phyloP scores from a whole-genome alignment of 176 grass and related monocot species.

The Secale cereale region DNA sequence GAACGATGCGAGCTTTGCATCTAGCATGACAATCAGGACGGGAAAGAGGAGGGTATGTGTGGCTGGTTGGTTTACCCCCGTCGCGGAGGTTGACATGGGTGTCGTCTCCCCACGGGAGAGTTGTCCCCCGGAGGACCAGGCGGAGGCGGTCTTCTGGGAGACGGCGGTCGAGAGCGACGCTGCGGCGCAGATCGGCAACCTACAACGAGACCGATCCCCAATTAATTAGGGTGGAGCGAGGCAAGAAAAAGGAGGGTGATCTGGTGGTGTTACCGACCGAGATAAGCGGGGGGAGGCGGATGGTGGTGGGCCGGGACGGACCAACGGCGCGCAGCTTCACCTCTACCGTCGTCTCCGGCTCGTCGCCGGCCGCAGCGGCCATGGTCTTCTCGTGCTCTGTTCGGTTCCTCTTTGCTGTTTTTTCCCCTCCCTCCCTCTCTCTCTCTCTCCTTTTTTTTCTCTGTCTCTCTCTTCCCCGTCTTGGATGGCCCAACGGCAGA shows the following conservation, averaged over 20 bases:
- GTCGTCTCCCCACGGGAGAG: constrained; percentile 50
- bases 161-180: constrained; percentile 45
- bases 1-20: neutral
- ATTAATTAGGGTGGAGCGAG: neutral
- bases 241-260: neutral
- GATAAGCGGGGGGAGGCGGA: constrained; percentile 47
- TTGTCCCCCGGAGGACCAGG: constrained; percentile 60
- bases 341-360: constrained; percentile 44
- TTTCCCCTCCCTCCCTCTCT: neutral
- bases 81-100: constrained; percentile 32
- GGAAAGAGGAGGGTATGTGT: neutral
- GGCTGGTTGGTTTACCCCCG: constrained; percentile 27
- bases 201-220: constrained; percentile 3
- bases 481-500: neutral
- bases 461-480: neutral
- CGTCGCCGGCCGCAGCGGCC: constrained; percentile 18
- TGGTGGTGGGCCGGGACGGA: constrained; percentile 46
- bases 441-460: no score
- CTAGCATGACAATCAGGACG: neutral
- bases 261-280: constrained; percentile 44
- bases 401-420: neutral
- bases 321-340: constrained; percentile 60
- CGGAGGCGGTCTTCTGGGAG: constrained; percentile 62
- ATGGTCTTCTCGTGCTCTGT: constrained; percentile 15
- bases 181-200: constrained; percentile 56